Evolutionary conservation across 805 yeast genomes (phyloP).

Genomic region (Brettanomyces sp.): DNA sequence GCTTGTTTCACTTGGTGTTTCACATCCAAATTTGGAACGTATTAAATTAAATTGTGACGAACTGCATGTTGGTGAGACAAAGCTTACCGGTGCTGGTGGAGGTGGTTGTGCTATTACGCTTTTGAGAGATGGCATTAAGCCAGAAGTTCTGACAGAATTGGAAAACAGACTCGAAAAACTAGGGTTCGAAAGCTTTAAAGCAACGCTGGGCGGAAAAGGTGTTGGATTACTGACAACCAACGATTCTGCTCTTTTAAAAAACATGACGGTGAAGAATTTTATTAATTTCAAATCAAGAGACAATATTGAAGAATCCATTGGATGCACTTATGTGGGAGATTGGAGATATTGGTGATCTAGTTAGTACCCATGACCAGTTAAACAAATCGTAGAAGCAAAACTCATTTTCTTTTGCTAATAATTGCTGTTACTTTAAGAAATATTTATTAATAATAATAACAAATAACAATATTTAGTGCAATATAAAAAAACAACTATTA

Average conservation of each 20-base stretch:
- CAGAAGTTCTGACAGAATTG: conserved; percentile 26
- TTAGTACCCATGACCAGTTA: background rate
- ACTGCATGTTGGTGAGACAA: conserved; percentile 69
- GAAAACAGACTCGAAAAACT: conserved; percentile 27
- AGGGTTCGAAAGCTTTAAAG: conserved; percentile 69
- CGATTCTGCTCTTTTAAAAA: conserved; percentile 2
- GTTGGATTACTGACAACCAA: conserved; percentile 43
- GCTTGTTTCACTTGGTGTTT: conserved; percentile 77
- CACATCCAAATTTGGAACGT: conserved; percentile 83
- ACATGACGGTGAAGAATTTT: conserved; percentile 28
- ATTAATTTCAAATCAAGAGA: conserved; percentile 29
- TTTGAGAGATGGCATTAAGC: conserved; percentile 37
- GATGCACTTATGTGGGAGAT: conserved; percentile 29
- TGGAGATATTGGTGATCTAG: conserved; percentile 54
- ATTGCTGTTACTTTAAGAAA: background rate
- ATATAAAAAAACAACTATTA: background rate
- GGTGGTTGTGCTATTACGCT: conserved; percentile 97
- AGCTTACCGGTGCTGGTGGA: conserved; percentile 97
- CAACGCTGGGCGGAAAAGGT: conserved; percentile 85
- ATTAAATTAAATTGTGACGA: conserved; percentile 61
- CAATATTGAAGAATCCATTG: conserved; percentile 39
- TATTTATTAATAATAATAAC: background rate
- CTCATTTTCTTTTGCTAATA: background rate
- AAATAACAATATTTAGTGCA: background rate
- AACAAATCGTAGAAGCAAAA: background rate